These are phyloP conservation scores for Mortierella sp. DNA, from an alignment of 371 early-diverging fungal species.

Conservation along the genomic window DNA sequence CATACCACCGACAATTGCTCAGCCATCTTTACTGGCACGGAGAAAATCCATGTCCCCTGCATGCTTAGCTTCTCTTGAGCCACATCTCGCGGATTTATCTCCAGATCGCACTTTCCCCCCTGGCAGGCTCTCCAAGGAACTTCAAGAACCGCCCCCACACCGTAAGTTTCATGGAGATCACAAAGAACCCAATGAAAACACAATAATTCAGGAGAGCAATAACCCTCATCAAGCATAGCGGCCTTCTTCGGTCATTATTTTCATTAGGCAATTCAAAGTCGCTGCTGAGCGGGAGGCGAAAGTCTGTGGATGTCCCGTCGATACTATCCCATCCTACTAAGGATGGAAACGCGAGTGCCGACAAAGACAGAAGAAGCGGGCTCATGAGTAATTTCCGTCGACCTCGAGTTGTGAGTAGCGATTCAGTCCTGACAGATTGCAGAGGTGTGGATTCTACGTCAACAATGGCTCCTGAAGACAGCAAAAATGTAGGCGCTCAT, in stretches of 20 bases:
- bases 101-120: neutral
- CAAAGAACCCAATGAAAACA: neutral
- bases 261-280: slow-evolving; percentile 3
- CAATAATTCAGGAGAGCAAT: neutral
- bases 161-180: neutral
- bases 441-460: no score
- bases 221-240: slow-evolving; percentile 24
- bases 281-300: slow-evolving; percentile 5
- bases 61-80: no score
- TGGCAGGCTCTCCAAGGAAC: neutral
- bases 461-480: neutral
- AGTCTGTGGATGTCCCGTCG: slow-evolving; percentile 23
- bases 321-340: no score
- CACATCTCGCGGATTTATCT: neutral
- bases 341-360: no score
- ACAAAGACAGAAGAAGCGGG: slow-evolving; percentile 19
- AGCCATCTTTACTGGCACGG: no score
- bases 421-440: neutral
- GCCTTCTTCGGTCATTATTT: slow-evolving; percentile 29
- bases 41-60: no score
- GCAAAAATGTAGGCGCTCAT: neutral
- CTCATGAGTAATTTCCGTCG: slow-evolving; percentile 30
- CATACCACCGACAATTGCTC: no score
- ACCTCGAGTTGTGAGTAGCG: slow-evolving; percentile 24
- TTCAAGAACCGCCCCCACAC: neutral